Evolutionary conservation across 2,329 filamentous ascomycete species (phyloP).

Genomic region (Aspergillus clavatus): DNA sequence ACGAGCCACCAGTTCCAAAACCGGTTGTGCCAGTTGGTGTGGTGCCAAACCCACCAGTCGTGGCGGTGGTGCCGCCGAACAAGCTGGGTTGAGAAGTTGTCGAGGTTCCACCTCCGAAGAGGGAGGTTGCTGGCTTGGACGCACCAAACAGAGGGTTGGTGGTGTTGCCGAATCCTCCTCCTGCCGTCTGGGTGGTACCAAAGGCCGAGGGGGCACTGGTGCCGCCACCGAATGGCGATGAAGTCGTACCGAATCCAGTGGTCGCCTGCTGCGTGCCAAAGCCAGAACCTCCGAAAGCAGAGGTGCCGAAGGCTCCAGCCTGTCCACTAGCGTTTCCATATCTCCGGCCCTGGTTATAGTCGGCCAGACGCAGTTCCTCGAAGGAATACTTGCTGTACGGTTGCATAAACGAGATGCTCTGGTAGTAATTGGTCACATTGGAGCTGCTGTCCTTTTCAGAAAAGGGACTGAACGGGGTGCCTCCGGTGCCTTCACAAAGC

Average conservation of each 20-base stretch:
- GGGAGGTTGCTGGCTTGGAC: conserved; percentile 38
- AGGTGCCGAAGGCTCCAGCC: conserved; percentile 73
- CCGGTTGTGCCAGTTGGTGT: conserved; percentile 21
- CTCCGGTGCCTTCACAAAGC: conserved; percentile 43
- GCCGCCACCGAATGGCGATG: conserved; percentile 37
- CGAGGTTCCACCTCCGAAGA: conserved; percentile 32
- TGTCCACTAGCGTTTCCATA: conserved; percentile 79
- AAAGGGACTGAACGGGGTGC: conserved; percentile 42
- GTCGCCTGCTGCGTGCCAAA: conserved; percentile 42
- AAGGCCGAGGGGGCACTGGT: conserved; percentile 40
- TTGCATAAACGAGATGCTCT: conserved; percentile 46
- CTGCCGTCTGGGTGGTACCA: conserved; percentile 40
- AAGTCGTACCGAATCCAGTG: conserved; percentile 42
- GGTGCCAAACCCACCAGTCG: conserved; percentile 26
- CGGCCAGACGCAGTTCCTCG: conserved; percentile 73
- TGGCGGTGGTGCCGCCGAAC: conserved; percentile 39
- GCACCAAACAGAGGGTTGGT: conserved; percentile 42
- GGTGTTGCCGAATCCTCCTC: conserved; percentile 34
- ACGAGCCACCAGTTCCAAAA: conserved; percentile 28
- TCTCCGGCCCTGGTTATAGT: conserved; percentile 82
- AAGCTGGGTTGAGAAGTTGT: conserved; percentile 34
- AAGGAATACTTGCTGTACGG: conserved; percentile 75
- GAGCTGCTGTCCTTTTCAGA: conserved; percentile 43
- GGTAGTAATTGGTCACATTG: conserved; percentile 42
- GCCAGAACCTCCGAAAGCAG: conserved; percentile 49